Percentiles rank a stretch among this genome's conserved stretches.
These are phyloP conservation scores for Metarhizium album DNA, from an alignment of 2,329 filamentous ascomycete genomes.

Conservation along the genomic window DNA sequence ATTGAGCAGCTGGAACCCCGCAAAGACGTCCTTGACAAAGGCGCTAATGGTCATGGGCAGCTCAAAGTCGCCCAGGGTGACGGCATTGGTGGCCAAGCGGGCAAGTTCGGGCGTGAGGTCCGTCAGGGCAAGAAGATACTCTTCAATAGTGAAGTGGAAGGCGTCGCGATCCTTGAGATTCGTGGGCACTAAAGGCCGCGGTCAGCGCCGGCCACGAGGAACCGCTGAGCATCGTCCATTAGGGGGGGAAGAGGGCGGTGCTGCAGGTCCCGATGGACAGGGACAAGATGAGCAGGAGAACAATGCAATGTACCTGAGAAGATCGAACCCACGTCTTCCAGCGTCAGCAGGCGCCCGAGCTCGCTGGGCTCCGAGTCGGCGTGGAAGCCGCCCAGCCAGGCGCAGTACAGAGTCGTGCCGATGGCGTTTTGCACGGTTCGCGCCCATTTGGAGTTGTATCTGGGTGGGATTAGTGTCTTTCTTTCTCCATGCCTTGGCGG, in stretches of 20 bases:
- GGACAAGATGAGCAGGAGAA: no score
- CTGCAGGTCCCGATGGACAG: neutral
- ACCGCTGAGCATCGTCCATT: no score
- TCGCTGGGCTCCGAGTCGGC: constrained; percentile 31
- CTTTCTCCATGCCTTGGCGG: neutral
- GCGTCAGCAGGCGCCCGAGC: constrained; percentile 62
- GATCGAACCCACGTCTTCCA: constrained; percentile 75
- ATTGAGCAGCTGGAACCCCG: constrained; percentile 94
- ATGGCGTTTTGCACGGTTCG: constrained; percentile 73
- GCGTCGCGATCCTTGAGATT: constrained; percentile 82
- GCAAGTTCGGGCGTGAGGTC: constrained; percentile 82
- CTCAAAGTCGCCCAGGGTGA: constrained; percentile 75
- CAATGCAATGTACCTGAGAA: constrained; percentile 49
- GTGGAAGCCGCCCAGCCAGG: constrained; percentile 70
- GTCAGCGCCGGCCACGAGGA: neutral
- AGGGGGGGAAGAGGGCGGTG: neutral
- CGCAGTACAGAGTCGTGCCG: constrained; percentile 44
- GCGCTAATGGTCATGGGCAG: constrained; percentile 78
- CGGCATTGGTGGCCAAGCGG: constrained; percentile 85
- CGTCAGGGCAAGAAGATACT: constrained; percentile 85
- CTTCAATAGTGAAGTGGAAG: constrained; percentile 94
- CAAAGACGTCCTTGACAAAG: constrained; percentile 91
- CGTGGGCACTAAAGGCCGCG: constrained; percentile 56
- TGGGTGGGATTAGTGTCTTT: constrained; percentile 16
- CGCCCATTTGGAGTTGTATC: constrained; percentile 77